These are phyloP conservation scores for Ustulina deusta DNA, from an alignment of 2,329 filamentous ascomycete genomes.

Conservation along the genomic window DNA sequence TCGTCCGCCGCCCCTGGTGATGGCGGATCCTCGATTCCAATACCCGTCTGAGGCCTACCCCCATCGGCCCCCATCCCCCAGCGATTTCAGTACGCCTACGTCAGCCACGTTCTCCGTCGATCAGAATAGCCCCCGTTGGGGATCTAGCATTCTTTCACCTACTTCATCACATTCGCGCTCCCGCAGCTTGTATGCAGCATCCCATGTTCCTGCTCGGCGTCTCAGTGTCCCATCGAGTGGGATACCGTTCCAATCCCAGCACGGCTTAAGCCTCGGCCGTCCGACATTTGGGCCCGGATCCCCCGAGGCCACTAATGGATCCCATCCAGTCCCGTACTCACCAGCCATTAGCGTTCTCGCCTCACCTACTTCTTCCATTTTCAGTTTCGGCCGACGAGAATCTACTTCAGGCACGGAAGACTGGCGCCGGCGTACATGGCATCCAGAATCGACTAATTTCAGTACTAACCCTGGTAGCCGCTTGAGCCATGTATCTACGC, in stretches of 20 bases:
- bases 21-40: slow-evolving; percentile 78
- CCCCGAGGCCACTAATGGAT: slow-evolving; percentile 58
- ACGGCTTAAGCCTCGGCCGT: slow-evolving; percentile 66
- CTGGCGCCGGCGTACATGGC: slow-evolving; percentile 89
- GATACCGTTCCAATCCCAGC: slow-evolving; percentile 78
- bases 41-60: slow-evolving; percentile 72
- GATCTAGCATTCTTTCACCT: slow-evolving; percentile 77
- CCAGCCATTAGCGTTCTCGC: slow-evolving; percentile 71
- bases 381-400: slow-evolving; percentile 74
- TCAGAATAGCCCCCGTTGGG: slow-evolving; percentile 81
- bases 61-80: slow-evolving; percentile 76
- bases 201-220: slow-evolving; percentile 76
- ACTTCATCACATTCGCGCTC: slow-evolving; percentile 75
- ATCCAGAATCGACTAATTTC: slow-evolving; percentile 78
- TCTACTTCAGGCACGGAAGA: slow-evolving; percentile 75
- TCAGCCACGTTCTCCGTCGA: slow-evolving; percentile 84
- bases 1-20: slow-evolving; percentile 83
- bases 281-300: slow-evolving; percentile 66
- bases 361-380: slow-evolving; percentile 73
- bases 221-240: slow-evolving; percentile 83
- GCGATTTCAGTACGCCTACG: slow-evolving; percentile 83
- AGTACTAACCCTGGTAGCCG: slow-evolving; percentile 75
- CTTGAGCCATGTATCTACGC: slow-evolving; percentile 79
- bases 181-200: slow-evolving; percentile 77
- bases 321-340: slow-evolving; percentile 67